Evolutionary conservation across 1,139 yeast species (phyloP).

Genomic region (Yamadazyma atlantica): DNA sequence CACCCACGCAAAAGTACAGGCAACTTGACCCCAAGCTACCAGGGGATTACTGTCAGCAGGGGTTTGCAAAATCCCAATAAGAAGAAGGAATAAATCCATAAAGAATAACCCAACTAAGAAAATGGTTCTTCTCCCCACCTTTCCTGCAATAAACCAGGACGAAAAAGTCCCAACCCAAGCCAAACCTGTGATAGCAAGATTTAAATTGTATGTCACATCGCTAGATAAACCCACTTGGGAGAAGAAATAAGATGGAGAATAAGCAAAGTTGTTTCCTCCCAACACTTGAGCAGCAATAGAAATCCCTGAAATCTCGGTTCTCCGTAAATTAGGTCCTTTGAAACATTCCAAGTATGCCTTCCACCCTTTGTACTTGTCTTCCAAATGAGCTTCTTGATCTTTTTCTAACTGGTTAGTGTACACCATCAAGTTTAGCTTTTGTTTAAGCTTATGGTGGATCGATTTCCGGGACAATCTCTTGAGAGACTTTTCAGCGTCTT

Average conservation of each 20-base stretch:
- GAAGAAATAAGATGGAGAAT: slow-evolving; percentile 33
- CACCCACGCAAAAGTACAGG: slow-evolving; percentile 33
- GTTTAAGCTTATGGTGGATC: slow-evolving; percentile 9
- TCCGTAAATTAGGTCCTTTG: slow-evolving; percentile 19
- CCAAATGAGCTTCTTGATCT: slow-evolving; percentile 5
- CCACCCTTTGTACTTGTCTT: slow-evolving; percentile 15
- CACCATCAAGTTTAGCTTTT: slow-evolving; percentile 10
- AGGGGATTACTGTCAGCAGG: slow-evolving; percentile 17
- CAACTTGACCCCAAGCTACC: slow-evolving; percentile 23
- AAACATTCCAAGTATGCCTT: slow-evolving; percentile 20
- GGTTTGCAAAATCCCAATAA: slow-evolving; percentile 13
- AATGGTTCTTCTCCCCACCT: slow-evolving; percentile 21
- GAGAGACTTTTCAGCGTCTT: slow-evolving; percentile 10
- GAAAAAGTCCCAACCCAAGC: slow-evolving; percentile 20
- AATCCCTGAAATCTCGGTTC: slow-evolving; percentile 24
- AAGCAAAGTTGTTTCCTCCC: slow-evolving; percentile 11
- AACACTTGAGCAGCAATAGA: slow-evolving; percentile 13
- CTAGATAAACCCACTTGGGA: slow-evolving; percentile 31
- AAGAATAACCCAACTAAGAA: slow-evolving; percentile 19
- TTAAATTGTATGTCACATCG: slow-evolving; percentile 25
- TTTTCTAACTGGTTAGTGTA: slow-evolving; percentile 12
- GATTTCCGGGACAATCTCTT: slow-evolving; percentile 7
- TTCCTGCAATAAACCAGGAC: slow-evolving; percentile 20
- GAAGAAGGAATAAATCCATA: slow-evolving; percentile 25
- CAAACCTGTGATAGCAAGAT: slow-evolving; percentile 23